Evolutionary conservation across 1,139 yeast genomes (phyloP), one percentile per base, ranked within the genome.

Genomic region (Taiozyma sp.): DNA sequence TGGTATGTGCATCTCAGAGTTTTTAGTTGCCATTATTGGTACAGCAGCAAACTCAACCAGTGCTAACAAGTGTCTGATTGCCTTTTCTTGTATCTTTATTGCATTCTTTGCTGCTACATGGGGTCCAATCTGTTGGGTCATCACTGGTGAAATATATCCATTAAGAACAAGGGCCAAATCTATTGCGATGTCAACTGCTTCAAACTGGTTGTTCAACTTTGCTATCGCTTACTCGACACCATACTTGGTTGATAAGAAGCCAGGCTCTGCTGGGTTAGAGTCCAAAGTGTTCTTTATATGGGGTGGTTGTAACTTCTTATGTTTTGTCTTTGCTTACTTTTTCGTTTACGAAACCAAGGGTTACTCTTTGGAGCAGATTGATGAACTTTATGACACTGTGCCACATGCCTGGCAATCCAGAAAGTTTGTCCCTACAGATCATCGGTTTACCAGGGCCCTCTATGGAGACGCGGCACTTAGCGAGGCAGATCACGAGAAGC

Each of bases 61-160:
- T 45, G 73, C 83, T 12, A 80, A 82, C 58, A 79, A 83, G 68
- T 76, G 78, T 48, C 75, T 84, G 69, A 72, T 86, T 57, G 83
- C 87, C 19, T 84, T 86, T 69, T 76, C 83, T 42, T 86, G 91
- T 76, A 70, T 81, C 43, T 86, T 84, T 64, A 85, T 85, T 65
- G 81, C 87, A 32, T 83, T 80, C 66, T 86, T 85, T 65, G 92
- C 92, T 29, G 74, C 88, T 51, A 77, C 91, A 38, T 87, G 92
- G 92, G 95, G 93, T 64, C 92, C 92, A 44, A 75, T 82, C 53
- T 80, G 82, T 43, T 87, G 93, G 93, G 91, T 88, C 48, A 73
- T 85, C 54, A 76, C 84, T 57, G 87, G 89, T 48, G 96, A 87
- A 68, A 76, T 84, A 53, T 87, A 77, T 74, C 84, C 90, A 51